phyloP scores from a whole-genome alignment of 2,329 filamentous ascomycete genomes.

The Curvularia lunata region DNA sequence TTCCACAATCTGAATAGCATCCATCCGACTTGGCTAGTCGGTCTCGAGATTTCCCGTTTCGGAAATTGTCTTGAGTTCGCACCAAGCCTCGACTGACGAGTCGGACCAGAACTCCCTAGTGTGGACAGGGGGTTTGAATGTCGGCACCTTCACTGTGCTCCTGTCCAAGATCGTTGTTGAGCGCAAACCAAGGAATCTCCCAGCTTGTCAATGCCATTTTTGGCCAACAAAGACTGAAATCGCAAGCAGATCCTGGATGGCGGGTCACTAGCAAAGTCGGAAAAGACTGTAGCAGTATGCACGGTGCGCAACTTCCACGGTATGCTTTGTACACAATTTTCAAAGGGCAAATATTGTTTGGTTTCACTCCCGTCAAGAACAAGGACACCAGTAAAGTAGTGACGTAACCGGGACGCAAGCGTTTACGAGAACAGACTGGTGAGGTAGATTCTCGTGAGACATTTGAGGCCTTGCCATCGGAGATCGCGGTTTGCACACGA shows the following conservation, averaged over 20 bases:
- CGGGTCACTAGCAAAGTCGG: neutral
- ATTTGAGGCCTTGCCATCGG: neutral
- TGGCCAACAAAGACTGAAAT: neutral
- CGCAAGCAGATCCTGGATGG: neutral
- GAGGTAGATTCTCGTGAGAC: neutral
- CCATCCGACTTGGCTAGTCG: neutral
- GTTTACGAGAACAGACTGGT: neutral
- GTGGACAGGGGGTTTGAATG: neutral
- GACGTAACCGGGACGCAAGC: neutral
- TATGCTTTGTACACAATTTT: neutral
- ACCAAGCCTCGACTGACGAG: conserved; percentile 1
- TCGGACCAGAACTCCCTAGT: neutral
- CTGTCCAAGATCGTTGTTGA: neutral
- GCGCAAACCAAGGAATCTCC: neutral
- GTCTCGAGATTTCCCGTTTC: neutral
- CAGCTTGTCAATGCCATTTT: neutral
- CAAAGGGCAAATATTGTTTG: neutral
- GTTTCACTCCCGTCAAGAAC: neutral
- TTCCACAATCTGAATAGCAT: neutral
- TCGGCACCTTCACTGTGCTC: neutral
- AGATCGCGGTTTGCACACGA: neutral
- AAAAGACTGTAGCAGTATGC: neutral
- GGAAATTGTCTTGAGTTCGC: neutral
- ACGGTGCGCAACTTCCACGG: neutral
- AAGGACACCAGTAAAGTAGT: neutral